phyloP scores from a whole-genome alignment of 306 rosid genomes.

The Corylus avellana region DNA sequence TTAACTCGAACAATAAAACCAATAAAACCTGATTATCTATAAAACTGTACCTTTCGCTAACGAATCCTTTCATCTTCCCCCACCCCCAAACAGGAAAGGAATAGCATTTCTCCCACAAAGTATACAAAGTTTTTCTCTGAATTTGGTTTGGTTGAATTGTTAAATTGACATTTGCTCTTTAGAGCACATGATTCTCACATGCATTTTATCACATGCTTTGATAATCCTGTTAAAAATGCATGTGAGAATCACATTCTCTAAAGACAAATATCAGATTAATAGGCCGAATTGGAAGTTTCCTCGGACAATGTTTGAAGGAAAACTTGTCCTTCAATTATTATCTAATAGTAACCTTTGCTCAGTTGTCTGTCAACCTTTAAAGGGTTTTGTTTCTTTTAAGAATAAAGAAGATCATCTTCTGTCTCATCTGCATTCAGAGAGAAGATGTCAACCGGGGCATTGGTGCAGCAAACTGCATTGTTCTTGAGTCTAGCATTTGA shows the following conservation, averaged over 20 bases:
- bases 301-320: too few relatives aligned
- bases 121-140: too few relatives aligned
- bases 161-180: too few relatives aligned
- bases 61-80: not conserved
- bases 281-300: too few relatives aligned
- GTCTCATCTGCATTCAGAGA: constrained; percentile 53
- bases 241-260: too few relatives aligned
- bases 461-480: constrained; percentile 51
- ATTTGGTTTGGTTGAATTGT: too few relatives aligned
- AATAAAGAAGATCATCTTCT: constrained; percentile 41
- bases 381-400: constrained; percentile 36
- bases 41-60: not conserved
- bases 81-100: not conserved
- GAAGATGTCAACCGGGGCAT: constrained; percentile 84
- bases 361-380: not conserved
- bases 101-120: too few relatives aligned
- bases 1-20: not conserved
- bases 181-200: too few relatives aligned
- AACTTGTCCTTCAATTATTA: not conserved
- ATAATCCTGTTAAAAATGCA: too few relatives aligned
- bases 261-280: too few relatives aligned
- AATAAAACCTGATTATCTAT: not conserved
- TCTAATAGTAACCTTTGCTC: not conserved
- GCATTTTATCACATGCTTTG: too few relatives aligned
- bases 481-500: constrained; percentile 42